phyloP scores from a whole-genome alignment of 2,329 filamentous ascomycete genomes.

The Colletotrichum siamense region DNA sequence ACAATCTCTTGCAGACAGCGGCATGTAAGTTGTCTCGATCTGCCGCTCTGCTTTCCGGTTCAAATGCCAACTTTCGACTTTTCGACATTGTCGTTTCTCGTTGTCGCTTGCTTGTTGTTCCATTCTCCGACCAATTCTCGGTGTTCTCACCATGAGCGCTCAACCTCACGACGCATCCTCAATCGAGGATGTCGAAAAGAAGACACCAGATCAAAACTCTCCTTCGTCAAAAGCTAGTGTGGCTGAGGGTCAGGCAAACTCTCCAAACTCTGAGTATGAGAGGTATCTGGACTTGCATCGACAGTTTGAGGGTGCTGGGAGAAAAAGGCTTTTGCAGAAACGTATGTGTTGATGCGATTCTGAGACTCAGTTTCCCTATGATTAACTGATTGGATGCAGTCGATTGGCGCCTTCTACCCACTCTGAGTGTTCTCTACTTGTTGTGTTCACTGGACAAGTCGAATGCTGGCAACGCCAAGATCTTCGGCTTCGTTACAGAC shows the following conservation, averaged over 20 bases:
- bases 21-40: not conserved
- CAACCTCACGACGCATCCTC: not conserved
- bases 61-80: not conserved
- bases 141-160: not conserved
- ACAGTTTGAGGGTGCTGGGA: not conserved
- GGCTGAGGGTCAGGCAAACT: not conserved
- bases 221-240: not conserved
- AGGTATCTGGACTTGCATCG: not conserved
- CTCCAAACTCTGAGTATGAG: not conserved
- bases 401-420: not conserved
- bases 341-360: not conserved
- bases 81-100: not conserved
- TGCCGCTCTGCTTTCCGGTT: not conserved
- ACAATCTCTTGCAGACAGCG: not conserved
- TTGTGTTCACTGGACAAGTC: not conserved
- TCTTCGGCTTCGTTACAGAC: constrained; percentile 16
- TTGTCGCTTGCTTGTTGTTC: not conserved
- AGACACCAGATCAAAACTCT: not conserved
- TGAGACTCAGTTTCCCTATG: not conserved
- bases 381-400: not conserved
- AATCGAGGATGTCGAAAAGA: not conserved
- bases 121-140: not conserved
- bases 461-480: not conserved
- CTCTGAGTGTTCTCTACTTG: not conserved
- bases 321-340: not conserved